Evolutionary conservation across 1,284 basidiomycete species (phyloP).

Genomic region (Athelia psychrophila): DNA sequence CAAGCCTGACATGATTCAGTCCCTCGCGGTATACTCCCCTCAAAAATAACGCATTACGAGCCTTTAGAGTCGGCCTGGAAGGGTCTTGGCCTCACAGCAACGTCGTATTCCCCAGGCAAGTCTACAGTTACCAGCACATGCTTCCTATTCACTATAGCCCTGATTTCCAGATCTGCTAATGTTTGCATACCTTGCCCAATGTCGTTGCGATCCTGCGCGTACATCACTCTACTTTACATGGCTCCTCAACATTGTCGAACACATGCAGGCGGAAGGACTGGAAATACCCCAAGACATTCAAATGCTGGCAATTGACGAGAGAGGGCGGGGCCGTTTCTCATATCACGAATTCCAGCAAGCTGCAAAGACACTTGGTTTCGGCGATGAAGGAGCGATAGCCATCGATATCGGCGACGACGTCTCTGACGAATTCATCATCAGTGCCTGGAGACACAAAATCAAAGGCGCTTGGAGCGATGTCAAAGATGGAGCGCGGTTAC

Average conservation of each 20-base stretch:
- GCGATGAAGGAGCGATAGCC: constrained; percentile 50
- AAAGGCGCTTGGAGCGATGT: constrained; percentile 60
- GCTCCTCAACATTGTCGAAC: constrained; percentile 47
- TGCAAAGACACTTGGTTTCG: constrained; percentile 59
- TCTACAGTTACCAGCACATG: constrained; percentile 3
- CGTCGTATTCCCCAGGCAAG: constrained; percentile 61
- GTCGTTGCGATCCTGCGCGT: constrained; percentile 66
- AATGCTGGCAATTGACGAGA: constrained; percentile 54
- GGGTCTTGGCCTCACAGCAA: constrained; percentile 59
- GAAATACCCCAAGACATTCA: constrained; percentile 44
- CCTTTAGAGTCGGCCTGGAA: constrained; percentile 39
- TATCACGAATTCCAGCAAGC: constrained; percentile 48
- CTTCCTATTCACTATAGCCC: constrained; percentile 5
- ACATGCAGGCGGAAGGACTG: constrained; percentile 43
- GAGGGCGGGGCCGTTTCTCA: constrained; percentile 62
- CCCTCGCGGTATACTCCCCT: constrained; percentile 44
- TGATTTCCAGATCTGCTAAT: constrained; percentile 52
- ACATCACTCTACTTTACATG: constrained; percentile 63
- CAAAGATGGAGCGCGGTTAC: constrained; percentile 37
- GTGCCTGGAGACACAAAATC: constrained; percentile 64
- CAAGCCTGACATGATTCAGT: constrained; percentile 33
- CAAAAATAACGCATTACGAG: constrained; percentile 34
- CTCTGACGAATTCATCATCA: constrained; percentile 62
- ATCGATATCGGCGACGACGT: constrained; percentile 60
- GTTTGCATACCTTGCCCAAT: constrained; percentile 77